Conservation (phyloP, 176 grass and related monocot species). For the Phragmites australis region DNA sequence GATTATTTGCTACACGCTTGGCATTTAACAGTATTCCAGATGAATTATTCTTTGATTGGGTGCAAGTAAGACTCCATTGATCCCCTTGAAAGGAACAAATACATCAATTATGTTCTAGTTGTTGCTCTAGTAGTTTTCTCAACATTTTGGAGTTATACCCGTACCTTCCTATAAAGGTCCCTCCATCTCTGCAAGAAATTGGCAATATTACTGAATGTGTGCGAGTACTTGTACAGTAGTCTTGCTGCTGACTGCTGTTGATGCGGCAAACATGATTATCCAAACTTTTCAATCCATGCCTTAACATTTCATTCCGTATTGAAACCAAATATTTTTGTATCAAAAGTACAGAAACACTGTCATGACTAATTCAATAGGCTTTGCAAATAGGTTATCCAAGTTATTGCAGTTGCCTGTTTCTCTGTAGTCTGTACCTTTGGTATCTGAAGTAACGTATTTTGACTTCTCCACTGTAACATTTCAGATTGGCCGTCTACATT, state of each 20-base stretch:
- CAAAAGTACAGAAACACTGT: neutral
- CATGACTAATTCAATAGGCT: neutral
- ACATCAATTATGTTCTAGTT: neutral
- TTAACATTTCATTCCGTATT: neutral
- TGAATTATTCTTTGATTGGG: conserved; percentile 64
- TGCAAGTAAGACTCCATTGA: conserved; percentile 59
- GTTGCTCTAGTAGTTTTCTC: conserved; percentile 18
- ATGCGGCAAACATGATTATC: neutral
- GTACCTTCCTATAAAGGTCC: neutral
- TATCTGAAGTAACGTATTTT: conserved; percentile 2
- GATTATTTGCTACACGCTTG: conserved; percentile 62
- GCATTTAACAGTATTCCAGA: conserved; percentile 55
- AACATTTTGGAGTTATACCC: neutral
- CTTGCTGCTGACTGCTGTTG: neutral
- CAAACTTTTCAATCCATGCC: neutral
- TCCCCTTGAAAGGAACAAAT: neutral
- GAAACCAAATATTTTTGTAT: neutral
- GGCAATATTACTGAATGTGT: neutral
- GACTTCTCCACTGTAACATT: neutral
- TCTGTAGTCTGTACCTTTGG: neutral
- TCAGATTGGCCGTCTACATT: conserved; percentile 87
- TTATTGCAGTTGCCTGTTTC: neutral
- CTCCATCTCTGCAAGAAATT: neutral
- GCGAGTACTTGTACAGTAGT: neutral
- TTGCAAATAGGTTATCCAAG: neutral